phyloP scores from a whole-genome alignment of 768 basidiomycete genomes.

The Tephrocybe rancida region DNA sequence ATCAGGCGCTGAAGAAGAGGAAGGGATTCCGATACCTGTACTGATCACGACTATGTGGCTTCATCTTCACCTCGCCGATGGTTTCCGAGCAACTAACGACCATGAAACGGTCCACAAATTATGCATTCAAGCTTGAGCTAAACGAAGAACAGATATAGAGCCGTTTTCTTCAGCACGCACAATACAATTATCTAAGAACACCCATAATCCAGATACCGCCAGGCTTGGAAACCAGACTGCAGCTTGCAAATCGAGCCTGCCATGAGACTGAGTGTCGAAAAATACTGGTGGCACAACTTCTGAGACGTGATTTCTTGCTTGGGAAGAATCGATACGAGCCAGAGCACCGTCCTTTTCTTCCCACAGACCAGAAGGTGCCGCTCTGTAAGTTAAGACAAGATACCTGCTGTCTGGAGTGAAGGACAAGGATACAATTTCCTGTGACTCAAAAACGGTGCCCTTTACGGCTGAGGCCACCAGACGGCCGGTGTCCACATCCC shows the following conservation, averaged over 20 bases:
- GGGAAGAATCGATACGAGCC: background rate
- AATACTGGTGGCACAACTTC: background rate
- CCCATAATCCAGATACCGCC: slow-evolving; percentile 1
- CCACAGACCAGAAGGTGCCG: background rate
- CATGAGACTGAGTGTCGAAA: background rate
- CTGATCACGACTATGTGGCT: slow-evolving; percentile 23
- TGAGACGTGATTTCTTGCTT: background rate
- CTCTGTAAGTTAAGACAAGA: background rate
- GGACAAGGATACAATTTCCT: background rate
- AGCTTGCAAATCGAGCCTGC: background rate
- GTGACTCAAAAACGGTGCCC: background rate
- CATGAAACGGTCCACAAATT: no score
- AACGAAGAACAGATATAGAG: background rate
- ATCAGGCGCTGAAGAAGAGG: slow-evolving; percentile 54
- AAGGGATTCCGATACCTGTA: slow-evolving; percentile 60
- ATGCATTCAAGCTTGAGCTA: no score
- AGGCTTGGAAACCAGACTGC: background rate
- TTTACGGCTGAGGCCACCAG: background rate
- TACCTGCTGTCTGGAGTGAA: background rate
- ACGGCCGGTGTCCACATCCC: slow-evolving; percentile 1
- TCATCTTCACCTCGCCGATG: no score
- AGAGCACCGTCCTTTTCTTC: background rate
- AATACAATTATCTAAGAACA: background rate
- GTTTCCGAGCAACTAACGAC: no score
- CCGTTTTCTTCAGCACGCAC: background rate